Evolutionary conservation across 2,329 filamentous ascomycete genomes (phyloP), one percentile per base, ranked within the genome.

Genomic region (Aspergillaceae sp.): DNA sequence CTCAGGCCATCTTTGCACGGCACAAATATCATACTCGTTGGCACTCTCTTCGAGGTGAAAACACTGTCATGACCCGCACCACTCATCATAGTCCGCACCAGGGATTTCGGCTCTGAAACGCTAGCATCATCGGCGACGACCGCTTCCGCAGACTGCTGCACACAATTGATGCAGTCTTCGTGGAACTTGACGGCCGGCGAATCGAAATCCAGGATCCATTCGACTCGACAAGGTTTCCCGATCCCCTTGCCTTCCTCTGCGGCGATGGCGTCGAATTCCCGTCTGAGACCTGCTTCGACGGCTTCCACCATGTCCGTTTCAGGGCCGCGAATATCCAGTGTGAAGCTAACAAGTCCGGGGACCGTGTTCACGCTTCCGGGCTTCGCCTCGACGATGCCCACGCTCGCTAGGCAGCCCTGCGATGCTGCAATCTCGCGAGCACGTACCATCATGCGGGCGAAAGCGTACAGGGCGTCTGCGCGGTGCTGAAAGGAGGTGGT

Each of bases 321-420:
- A 4, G 72, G 74, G 0, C 78, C 74, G 30, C 84, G 78, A 44
- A 87, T 77, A 56, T 88, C 84, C 4, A 87, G 74, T 29, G 74
- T 80, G 63, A 87, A 86, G 40, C 73, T 73, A 4, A 87, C 85
- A 29, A 70, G 65, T 0, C 83, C 82, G 0, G 85, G 83, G 0
- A 88, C 81, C 0, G 85, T 89, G 63, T 89, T 88, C 10, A 84
- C 84, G 49, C 77, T 83, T 4, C 83, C 83, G 0, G 84, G 84
- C 41, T 74, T 76, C 5, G 82, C 69, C 8, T 74, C 80, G 42
- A 89, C 63, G 46, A 88, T 85, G 0, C 84, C 86, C 0, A 85
- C 86, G 2, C 78, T 82, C 4, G 82, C 84, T 7, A 88, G 69
- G 8, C 80, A 83, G 1, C 71, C 70, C 50, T 80, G 70, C 19